phyloP scores from a whole-genome alignment of 2,329 filamentous ascomycete genomes.

The Beauveria sp. region DNA sequence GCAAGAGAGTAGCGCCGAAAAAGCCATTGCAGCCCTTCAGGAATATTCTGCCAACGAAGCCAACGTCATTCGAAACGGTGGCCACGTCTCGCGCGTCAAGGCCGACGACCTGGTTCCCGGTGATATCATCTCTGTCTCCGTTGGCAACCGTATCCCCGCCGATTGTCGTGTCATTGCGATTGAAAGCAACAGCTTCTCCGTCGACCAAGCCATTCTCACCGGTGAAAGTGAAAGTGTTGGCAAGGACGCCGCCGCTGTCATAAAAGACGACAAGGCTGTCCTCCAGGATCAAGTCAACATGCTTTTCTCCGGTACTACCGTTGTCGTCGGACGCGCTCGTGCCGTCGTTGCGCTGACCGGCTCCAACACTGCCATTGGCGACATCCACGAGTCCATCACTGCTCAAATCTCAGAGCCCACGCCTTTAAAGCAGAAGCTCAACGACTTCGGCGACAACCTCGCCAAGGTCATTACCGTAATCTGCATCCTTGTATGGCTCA shows the following conservation, averaged over 20 bases:
- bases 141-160: slow-evolving; percentile 89
- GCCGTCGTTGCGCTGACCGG: slow-evolving; percentile 89
- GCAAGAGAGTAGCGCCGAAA: slow-evolving; percentile 97
- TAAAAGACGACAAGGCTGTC: slow-evolving; percentile 77
- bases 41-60: slow-evolving; percentile 99
- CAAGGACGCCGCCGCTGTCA: slow-evolving; percentile 62
- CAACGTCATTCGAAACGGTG: slow-evolving; percentile 77
- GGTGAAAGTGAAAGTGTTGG: slow-evolving; percentile 95
- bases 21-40: slow-evolving; percentile 94
- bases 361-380: slow-evolving; percentile 86
- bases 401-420: slow-evolving; percentile 97
- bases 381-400: slow-evolving; percentile 97
- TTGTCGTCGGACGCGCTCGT: slow-evolving; percentile 87
- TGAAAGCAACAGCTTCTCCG: slow-evolving; percentile 93
- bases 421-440: slow-evolving; percentile 95
- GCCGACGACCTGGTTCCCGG: slow-evolving; percentile 96
- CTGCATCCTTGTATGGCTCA: slow-evolving; percentile 93
- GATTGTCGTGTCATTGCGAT: slow-evolving; percentile 87
- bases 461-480: slow-evolving; percentile 98
- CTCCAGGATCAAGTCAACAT: slow-evolving; percentile 98
- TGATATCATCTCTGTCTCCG: slow-evolving; percentile 78
- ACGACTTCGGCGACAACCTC: slow-evolving; percentile 91
- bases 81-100: slow-evolving; percentile 73
- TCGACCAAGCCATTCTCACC: slow-evolving; percentile 95
- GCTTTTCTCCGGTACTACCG: slow-evolving; percentile 95